Conservation (phyloP, 441 rosid genomes). For the Croton setiger region DNA sequence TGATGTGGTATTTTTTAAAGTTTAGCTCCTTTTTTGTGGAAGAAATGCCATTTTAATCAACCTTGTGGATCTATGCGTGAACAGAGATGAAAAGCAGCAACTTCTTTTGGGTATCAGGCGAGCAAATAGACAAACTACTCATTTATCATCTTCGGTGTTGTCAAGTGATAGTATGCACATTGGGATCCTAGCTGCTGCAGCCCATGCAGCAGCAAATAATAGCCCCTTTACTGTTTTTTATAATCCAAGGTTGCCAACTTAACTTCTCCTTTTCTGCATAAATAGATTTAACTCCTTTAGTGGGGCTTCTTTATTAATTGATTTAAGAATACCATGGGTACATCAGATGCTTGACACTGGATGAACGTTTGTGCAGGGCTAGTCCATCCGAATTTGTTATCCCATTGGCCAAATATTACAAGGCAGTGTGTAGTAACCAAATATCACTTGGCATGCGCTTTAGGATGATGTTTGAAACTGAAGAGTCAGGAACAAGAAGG, state of each 20-base stretch:
- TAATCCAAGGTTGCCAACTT: conserved; percentile 65
- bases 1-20: background rate
- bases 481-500: conserved; percentile 90
- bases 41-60: conserved; percentile 12
- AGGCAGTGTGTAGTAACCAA: conserved; percentile 72
- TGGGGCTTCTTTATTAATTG: background rate
- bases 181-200: conserved; percentile 96
- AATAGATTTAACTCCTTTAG: too few species aligned
- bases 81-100: conserved; percentile 90
- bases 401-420: conserved; percentile 89
- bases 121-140: conserved; percentile 85
- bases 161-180: conserved; percentile 99
- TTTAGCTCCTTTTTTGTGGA: conserved; percentile 4
- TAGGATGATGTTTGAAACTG: conserved; percentile 98
- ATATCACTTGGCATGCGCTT: conserved; percentile 91
- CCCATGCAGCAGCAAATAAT: conserved; percentile 94
- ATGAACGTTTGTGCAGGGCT: conserved; percentile 43
- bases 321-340: background rate
- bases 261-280: too few species aligned
- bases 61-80: conserved; percentile 19
- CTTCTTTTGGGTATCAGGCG: conserved; percentile 87
- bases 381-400: conserved; percentile 94
- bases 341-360: conserved; percentile 12
- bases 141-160: conserved; percentile 85
- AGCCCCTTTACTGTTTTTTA: conserved; percentile 90